These are phyloP conservation scores for Marasmius tenuissimus DNA, from an alignment of 1,284 basidiomycete species.

Conservation along the genomic window DNA sequence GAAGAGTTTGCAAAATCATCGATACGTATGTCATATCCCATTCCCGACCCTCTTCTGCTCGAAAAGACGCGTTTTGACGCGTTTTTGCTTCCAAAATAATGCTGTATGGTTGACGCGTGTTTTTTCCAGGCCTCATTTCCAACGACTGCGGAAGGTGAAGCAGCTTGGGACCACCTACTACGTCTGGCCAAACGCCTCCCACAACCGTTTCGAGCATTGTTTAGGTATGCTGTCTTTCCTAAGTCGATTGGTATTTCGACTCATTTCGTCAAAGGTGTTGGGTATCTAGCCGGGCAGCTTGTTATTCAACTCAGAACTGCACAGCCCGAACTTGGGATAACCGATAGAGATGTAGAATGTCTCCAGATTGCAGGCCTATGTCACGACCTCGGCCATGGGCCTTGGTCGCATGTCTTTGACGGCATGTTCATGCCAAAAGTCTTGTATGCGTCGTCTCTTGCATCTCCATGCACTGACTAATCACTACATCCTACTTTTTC, in stretches of 20 bases:
- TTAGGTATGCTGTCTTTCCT: conserved; percentile 49
- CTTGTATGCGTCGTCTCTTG: conserved; percentile 35
- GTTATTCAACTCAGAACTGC: conserved; percentile 53
- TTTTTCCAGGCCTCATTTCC: conserved; percentile 62
- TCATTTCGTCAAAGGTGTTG: conserved; percentile 51
- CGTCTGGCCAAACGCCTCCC: conserved; percentile 74
- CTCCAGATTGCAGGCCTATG: conserved; percentile 71
- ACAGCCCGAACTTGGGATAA: conserved; percentile 65
- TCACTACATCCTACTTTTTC: neutral
- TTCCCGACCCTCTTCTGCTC: neutral
- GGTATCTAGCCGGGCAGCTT: conserved; percentile 63
- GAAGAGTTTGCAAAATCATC: neutral
- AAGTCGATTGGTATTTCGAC: neutral
- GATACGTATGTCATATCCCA: neutral
- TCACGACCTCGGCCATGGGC: conserved; percentile 74
- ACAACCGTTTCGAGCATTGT: conserved; percentile 80
- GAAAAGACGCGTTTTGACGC: neutral
- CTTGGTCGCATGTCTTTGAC: conserved; percentile 77
- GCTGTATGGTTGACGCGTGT: neutral
- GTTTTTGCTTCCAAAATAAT: neutral
- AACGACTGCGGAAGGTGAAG: conserved; percentile 71
- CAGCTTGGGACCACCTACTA: conserved; percentile 75
- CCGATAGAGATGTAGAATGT: conserved; percentile 65
- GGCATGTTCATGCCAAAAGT: conserved; percentile 59
- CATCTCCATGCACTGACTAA: neutral